A percentile compares a stretch with the other conserved stretches of the same genome.
These are phyloP conservation scores for Artemisia annua DNA, from an alignment of 129 eudicot species.

Conservation along the genomic window DNA sequence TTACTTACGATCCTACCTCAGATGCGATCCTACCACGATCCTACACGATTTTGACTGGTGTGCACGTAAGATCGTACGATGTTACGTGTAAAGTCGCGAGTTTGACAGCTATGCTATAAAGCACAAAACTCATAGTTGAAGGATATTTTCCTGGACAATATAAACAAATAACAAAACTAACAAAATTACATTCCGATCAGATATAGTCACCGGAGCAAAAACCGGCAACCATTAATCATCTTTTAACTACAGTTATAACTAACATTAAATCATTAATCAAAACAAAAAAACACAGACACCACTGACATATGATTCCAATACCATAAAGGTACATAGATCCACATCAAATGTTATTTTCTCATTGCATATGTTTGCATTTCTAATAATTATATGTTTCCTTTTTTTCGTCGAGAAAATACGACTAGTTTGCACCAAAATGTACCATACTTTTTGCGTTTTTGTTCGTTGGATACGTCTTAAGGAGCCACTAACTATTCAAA, in stretches of 20 bases:
- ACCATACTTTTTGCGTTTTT: too few relatives aligned
- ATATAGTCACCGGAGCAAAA: constrained; percentile 18
- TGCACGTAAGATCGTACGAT: too few relatives aligned
- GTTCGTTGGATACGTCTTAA: too few relatives aligned
- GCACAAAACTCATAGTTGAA: not conserved
- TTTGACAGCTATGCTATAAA: too few relatives aligned
- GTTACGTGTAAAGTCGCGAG: too few relatives aligned
- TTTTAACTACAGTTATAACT: constrained; percentile 13
- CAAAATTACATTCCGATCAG: constrained; percentile 15
- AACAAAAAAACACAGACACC: constrained; percentile 5
- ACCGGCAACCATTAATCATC: constrained; percentile 16
- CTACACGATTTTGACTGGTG: too few relatives aligned
- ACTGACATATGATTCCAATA: not conserved
- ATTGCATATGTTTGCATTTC: not conserved
- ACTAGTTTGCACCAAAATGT: too few relatives aligned
- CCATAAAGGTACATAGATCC: constrained; percentile 10
- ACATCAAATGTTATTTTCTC: not conserved
- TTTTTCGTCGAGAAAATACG: not conserved
- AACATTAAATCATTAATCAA: constrained; percentile 7
- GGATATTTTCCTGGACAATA: constrained; percentile 24
- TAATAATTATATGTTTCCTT: not conserved
- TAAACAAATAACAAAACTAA: not conserved
- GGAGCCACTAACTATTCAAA: too few relatives aligned
- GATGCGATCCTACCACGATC: too few relatives aligned
- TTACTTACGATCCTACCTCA: too few relatives aligned